Percentiles rank a stretch among this genome's conserved stretches.
Evolutionary conservation across 1,139 yeast species (phyloP).

Genomic region (Pichia sorboxylosa): DNA sequence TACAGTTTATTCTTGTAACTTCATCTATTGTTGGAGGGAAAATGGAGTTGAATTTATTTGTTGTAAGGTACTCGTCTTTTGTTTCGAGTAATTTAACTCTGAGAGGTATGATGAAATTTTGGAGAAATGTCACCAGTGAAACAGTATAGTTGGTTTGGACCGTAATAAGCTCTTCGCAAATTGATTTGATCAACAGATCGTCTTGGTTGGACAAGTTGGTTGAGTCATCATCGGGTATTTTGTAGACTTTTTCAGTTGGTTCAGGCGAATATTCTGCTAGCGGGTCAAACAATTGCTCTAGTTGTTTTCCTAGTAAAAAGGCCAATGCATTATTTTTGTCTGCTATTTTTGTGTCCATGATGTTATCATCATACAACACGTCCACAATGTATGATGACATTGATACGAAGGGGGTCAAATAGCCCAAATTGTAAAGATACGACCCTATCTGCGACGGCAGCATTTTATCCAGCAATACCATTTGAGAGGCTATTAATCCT

Average conservation of each 20-base stretch:
- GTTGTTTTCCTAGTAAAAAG: slow-evolving; percentile 65
- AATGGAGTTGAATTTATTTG: slow-evolving; percentile 56
- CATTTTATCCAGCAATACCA: slow-evolving; percentile 38
- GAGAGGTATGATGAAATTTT: slow-evolving; percentile 67
- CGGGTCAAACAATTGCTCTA: slow-evolving; percentile 84
- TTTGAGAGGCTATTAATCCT: slow-evolving; percentile 56
- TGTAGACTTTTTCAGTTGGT: slow-evolving; percentile 57
- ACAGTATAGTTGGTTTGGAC: slow-evolving; percentile 68
- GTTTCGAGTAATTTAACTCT: slow-evolving; percentile 57
- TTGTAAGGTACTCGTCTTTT: slow-evolving; percentile 35
- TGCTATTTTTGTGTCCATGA: slow-evolving; percentile 25
- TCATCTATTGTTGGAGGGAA: slow-evolving; percentile 96
- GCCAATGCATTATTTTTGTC: slow-evolving; percentile 68
- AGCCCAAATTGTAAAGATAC: slow-evolving; percentile 41
- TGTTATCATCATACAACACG: slow-evolving; percentile 54
- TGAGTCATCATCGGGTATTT: slow-evolving; percentile 29
- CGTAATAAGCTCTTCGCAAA: slow-evolving; percentile 54
- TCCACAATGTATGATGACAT: slow-evolving; percentile 54
- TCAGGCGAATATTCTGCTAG: slow-evolving; percentile 87
- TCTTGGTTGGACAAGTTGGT: slow-evolving; percentile 20
- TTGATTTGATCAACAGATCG: slow-evolving; percentile 28
- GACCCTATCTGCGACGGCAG: slow-evolving; percentile 49
- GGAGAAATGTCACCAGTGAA: slow-evolving; percentile 60
- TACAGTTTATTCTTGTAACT: slow-evolving; percentile 76
- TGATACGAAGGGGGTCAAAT: slow-evolving; percentile 30